Percentiles rank a stretch among this genome's conserved stretches.
These are phyloP conservation scores for Sordariomycetes sp. DNA, from an alignment of 2,329 filamentous ascomycete genomes.

Conservation along the genomic window DNA sequence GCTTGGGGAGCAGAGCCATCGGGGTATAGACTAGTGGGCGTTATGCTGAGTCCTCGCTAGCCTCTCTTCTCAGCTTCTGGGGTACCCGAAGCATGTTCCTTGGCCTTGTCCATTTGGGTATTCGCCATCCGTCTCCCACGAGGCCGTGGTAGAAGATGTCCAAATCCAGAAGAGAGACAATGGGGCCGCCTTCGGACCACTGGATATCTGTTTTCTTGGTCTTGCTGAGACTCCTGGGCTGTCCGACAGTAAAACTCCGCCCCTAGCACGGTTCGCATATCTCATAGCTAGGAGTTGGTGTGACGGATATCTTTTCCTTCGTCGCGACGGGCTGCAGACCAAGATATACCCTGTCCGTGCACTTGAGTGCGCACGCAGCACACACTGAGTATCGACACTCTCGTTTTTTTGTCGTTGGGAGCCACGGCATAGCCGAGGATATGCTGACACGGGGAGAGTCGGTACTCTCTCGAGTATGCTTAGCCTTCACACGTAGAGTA, in stretches of 20 bases:
- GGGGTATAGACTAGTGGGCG: not conserved
- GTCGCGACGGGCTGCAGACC: conserved; percentile 36
- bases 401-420: conserved; percentile 4
- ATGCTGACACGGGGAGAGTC: not conserved
- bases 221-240: not conserved
- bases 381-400: conserved; percentile 41
- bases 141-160: not conserved
- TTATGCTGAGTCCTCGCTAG: not conserved
- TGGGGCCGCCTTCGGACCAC: not conserved
- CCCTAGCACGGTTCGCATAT: not conserved
- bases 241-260: not conserved
- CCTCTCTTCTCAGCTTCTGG: not conserved
- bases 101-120: not conserved
- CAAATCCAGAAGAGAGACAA: not conserved
- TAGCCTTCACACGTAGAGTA: not conserved
- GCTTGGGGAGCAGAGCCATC: not conserved
- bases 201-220: not conserved
- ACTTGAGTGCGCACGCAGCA: conserved; percentile 29
- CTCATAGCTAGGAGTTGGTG: not conserved
- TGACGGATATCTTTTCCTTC: not conserved
- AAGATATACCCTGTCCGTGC: conserved; percentile 29
- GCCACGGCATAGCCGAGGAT: not conserved
- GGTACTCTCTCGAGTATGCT: not conserved
- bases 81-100: not conserved
- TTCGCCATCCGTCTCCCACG: not conserved